A percentile compares a stretch with the other conserved stretches of the same genome.
Evolutionary conservation across 257 asterid genomes (phyloP).

Genomic region (Salvia splendens): DNA sequence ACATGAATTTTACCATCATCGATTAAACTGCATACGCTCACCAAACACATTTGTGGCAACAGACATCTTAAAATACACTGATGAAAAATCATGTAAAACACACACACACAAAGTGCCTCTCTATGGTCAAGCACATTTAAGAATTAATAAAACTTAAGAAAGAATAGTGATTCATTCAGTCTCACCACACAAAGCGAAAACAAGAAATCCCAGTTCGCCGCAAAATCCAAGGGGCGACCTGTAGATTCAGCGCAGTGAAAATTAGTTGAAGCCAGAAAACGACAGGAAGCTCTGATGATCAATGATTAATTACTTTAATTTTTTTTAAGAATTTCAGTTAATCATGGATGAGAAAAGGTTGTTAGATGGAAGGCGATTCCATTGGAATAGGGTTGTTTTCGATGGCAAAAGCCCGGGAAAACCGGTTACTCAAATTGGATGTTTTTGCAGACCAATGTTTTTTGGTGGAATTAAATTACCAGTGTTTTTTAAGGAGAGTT

Average conservation of each 20-base stretch:
- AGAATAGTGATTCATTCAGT: not conserved
- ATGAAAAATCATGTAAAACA: not conserved
- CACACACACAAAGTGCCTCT: not conserved
- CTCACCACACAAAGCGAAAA: constrained; percentile 29
- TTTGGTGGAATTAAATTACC: no score
- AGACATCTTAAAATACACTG: not conserved
- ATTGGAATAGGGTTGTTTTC: constrained; percentile 39
- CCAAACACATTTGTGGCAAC: no score
- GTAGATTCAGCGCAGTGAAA: constrained; percentile 20
- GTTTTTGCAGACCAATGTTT: no score
- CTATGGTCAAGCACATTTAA: not conserved
- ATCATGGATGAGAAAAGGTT: constrained; percentile 28
- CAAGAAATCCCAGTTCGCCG: constrained; percentile 23
- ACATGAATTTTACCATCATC: not conserved
- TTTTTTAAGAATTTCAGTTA: constrained; percentile 12
- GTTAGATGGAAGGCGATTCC: constrained; percentile 39
- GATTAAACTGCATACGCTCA: not conserved
- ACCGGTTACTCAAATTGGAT: not conserved
- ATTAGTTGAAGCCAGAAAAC: constrained; percentile 5
- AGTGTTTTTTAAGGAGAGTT: no score
- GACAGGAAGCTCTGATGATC: not conserved
- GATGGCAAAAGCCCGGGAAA: constrained; percentile 38
- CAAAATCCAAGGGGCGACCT: constrained; percentile 23
- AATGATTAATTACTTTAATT: not conserved
- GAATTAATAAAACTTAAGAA: not conserved